These are phyloP conservation scores for Boehmeria nivea DNA, from an alignment of 306 rosid genomes.

Conservation along the genomic window DNA sequence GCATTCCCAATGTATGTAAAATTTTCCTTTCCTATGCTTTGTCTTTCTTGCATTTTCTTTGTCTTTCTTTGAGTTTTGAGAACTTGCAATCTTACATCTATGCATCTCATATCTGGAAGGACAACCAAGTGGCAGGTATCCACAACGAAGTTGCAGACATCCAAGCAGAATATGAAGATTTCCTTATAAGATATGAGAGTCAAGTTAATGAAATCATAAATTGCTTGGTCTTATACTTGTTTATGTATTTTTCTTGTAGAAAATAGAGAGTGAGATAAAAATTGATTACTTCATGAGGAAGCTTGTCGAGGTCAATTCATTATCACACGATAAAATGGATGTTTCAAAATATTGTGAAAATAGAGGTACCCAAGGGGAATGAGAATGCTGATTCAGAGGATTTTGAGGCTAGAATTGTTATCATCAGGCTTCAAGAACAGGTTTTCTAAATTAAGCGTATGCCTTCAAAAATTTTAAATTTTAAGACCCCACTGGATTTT, in stretches of 20 bases:
- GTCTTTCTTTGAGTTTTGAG: slow-evolving; percentile 3
- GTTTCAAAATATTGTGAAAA: slow-evolving; percentile 23
- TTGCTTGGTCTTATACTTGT: background rate
- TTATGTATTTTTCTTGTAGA: slow-evolving; percentile 43
- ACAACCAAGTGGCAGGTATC: slow-evolving; percentile 33
- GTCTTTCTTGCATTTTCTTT: too few relatives aligned
- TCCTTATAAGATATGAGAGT: slow-evolving; percentile 55
- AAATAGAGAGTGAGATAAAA: too few relatives aligned
- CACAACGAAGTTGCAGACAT: slow-evolving; percentile 37
- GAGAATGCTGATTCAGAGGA: slow-evolving; percentile 42
- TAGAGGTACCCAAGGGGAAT: slow-evolving; percentile 37
- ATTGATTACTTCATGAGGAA: slow-evolving; percentile 56
- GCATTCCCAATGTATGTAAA: slow-evolving; percentile 55
- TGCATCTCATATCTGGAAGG: slow-evolving; percentile 45
- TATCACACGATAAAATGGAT: slow-evolving; percentile 29
- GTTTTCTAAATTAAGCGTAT: too few relatives aligned
- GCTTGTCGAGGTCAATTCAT: slow-evolving; percentile 37
- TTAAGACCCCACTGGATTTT: too few relatives aligned
- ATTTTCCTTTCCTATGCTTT: slow-evolving; percentile 13
- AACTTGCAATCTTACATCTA: slow-evolving; percentile 22
- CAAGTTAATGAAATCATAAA: too few relatives aligned
- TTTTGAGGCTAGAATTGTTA: slow-evolving; percentile 64
- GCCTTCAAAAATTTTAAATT: too few relatives aligned
- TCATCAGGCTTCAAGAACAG: slow-evolving; percentile 87
- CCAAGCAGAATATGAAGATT: slow-evolving; percentile 67